Conservation (phyloP, 176 grass and related monocot species). For the Typha latifolia region DNA sequence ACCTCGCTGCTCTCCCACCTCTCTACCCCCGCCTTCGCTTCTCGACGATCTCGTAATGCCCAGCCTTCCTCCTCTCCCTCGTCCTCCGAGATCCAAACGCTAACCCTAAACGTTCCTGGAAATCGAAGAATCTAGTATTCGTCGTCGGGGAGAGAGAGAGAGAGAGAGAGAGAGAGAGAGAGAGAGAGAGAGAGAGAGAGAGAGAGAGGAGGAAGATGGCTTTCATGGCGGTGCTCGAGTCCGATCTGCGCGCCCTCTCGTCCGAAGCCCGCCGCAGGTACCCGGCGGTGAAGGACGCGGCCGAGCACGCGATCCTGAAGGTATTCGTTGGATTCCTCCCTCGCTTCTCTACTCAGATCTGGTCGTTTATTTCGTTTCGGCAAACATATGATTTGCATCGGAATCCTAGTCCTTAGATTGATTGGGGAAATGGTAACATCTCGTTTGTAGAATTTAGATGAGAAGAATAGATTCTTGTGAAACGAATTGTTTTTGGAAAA, state of each 20-base stretch:
- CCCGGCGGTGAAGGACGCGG: constrained; percentile 85
- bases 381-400: neutral
- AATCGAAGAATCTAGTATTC: neutral
- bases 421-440: too few species aligned
- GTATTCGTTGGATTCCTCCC: constrained; percentile 1
- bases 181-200: too few species aligned
- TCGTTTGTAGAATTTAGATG: too few species aligned
- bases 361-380: neutral
- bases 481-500: neutral
- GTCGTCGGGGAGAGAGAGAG: neutral
- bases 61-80: neutral
- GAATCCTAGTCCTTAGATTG: neutral
- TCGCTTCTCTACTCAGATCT: constrained; percentile 2
- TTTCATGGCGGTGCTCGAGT: constrained; percentile 88
- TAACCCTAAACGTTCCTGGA: neutral
- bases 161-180: too few species aligned
- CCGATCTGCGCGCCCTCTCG: constrained; percentile 98
- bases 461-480: too few species aligned
- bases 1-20: neutral
- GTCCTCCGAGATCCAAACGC: neutral
- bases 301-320: constrained; percentile 89
- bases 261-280: constrained; percentile 82
- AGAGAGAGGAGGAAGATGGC: constrained; percentile 37
- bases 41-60: constrained; percentile 2
- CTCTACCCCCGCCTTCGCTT: too few species aligned